Percentiles rank a stretch among this genome's conserved stretches.
Conservation (phyloP, 2,329 filamentous ascomycete genomes). For the Hypoxylon sp. region DNA sequence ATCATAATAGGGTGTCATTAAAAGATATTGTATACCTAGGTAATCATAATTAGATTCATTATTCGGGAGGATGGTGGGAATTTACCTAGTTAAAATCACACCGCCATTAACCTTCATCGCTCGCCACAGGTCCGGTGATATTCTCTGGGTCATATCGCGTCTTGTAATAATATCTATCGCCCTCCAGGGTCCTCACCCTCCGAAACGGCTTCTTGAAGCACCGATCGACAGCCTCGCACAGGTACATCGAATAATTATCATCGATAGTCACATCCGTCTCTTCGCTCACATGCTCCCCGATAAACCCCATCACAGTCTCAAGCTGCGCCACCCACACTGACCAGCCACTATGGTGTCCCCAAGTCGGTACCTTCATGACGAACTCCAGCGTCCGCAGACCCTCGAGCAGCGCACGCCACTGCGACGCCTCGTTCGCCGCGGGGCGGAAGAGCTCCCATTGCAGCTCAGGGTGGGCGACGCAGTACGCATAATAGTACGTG, state of each 20-base stretch:
- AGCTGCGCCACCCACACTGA: slow-evolving; percentile 30
- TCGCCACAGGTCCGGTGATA: slow-evolving; percentile 28
- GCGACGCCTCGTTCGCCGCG: slow-evolving; percentile 1
- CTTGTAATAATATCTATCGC: slow-evolving; percentile 29
- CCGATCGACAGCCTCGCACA: slow-evolving; percentile 38
- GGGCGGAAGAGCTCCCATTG: slow-evolving; percentile 32
- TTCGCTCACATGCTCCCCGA: slow-evolving; percentile 29
- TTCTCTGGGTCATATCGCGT: slow-evolving; percentile 33
- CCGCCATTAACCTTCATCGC: slow-evolving; percentile 4
- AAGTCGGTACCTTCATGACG: slow-evolving; percentile 14
- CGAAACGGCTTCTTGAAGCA: slow-evolving; percentile 35
- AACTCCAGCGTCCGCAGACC: slow-evolving; percentile 17
- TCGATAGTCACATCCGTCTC: slow-evolving; percentile 29
- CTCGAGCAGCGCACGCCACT: slow-evolving; percentile 23
- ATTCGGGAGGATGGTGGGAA: background rate
- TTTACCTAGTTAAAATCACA: background rate
- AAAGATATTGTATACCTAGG: too few relatives aligned
- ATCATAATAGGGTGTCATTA: too few relatives aligned
- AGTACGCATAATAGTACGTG: slow-evolving; percentile 19
- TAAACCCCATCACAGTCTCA: slow-evolving; percentile 25
- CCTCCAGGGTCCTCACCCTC: slow-evolving; percentile 22
- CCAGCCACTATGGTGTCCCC: slow-evolving; percentile 19
- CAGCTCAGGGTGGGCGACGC: slow-evolving; percentile 15
- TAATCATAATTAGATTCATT: background rate
- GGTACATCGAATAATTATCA: slow-evolving; percentile 36